These are phyloP conservation scores for Adansonia grandidieri DNA, from an alignment of 441 rosid species.

Conservation along the genomic window DNA sequence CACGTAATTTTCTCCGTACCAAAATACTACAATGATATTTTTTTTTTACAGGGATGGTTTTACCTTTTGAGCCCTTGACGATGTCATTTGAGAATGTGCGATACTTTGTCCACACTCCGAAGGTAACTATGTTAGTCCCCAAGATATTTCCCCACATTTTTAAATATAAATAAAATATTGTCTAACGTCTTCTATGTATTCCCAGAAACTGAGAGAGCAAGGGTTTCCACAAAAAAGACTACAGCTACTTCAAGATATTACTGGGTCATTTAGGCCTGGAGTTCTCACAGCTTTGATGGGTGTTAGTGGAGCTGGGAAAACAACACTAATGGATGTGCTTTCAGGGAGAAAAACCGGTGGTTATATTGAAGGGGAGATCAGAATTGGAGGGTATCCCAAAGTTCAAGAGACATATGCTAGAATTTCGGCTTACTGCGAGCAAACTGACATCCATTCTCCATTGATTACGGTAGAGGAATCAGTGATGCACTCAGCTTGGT, in stretches of 20 bases:
- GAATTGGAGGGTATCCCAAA: conserved; percentile 42
- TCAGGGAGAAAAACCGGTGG: conserved; percentile 47
- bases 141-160: neutral
- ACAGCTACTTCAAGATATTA: conserved; percentile 42
- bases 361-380: conserved; percentile 42
- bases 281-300: conserved; percentile 51
- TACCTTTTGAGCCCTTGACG: conserved; percentile 41
- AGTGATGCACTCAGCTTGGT: conserved; percentile 42
- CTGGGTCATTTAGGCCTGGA: conserved; percentile 47
- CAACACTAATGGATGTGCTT: conserved; percentile 50
- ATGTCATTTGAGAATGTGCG: conserved; percentile 38
- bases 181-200: neutral
- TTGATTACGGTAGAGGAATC: conserved; percentile 44
- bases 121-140: conserved; percentile 28
- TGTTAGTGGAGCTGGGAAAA: conserved; percentile 48
- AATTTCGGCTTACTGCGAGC: conserved; percentile 47
- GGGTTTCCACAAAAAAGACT: conserved; percentile 34
- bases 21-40: neutral
- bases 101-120: conserved; percentile 41
- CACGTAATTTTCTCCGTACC: neutral
- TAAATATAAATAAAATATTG: neutral
- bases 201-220: conserved; percentile 37
- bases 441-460: conserved; percentile 45
- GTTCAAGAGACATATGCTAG: conserved; percentile 43
- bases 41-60: conserved; percentile 31